phyloP scores from a whole-genome alignment of 495 filamentous ascomycete species.

The Echria macrotheca region DNA sequence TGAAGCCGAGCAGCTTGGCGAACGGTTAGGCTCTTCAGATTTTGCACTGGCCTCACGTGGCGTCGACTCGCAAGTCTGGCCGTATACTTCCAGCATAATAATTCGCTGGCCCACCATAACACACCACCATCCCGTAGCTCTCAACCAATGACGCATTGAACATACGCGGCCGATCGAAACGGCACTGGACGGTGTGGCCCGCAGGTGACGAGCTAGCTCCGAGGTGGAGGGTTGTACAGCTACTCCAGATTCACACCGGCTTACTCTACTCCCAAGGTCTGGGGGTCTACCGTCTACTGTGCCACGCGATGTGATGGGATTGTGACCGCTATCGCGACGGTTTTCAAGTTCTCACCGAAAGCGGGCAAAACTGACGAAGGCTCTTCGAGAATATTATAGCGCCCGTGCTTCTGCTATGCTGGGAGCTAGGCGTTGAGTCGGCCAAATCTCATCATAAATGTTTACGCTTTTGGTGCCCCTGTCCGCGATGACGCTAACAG shows the following conservation, averaged over 20 bases:
- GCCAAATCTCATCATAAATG: conserved; percentile 6
- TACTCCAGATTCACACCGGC: no score
- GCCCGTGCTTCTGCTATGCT: conserved; percentile 2
- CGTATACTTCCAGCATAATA: background rate
- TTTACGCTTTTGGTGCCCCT: background rate
- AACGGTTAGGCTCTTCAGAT: background rate
- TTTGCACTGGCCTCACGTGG: no score
- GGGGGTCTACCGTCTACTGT: no score
- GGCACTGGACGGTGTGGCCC: background rate
- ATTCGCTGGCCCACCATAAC: background rate
- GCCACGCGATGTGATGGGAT: conserved; percentile 4
- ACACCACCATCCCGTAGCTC: background rate
- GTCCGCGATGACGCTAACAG: background rate
- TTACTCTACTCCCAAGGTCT: no score
- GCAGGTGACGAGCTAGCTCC: background rate
- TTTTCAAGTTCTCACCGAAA: conserved; percentile 3
- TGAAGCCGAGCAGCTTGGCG: conserved; percentile 6
- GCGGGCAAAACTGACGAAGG: conserved; percentile 2
- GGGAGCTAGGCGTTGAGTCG: conserved; percentile 1
- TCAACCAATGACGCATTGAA: background rate
- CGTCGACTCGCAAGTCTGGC: no score
- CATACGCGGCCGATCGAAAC: no score
- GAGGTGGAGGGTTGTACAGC: conserved; percentile 1
- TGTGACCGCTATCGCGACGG: background rate
- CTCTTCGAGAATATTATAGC: conserved; percentile 8